Conservation (phyloP, 768 basidiomycete species). For the Cantharellus anzutake region DNA sequence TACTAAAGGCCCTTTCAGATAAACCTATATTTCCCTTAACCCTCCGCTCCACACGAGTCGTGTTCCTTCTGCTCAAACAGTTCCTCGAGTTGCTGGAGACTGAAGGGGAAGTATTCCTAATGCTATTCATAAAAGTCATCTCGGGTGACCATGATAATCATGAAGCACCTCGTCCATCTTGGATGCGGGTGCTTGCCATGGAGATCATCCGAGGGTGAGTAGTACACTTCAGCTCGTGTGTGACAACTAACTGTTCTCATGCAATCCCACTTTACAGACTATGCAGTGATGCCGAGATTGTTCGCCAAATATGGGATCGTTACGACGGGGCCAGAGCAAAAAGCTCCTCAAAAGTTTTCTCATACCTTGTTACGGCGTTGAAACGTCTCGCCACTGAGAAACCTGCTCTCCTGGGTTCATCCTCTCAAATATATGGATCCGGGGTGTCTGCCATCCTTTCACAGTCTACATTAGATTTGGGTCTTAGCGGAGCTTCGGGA, state of each 20-base stretch:
- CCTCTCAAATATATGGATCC: conserved; percentile 63
- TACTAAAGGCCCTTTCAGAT: conserved; percentile 73
- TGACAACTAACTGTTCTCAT: background rate
- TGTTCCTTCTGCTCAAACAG: conserved; percentile 83
- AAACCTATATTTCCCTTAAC: conserved; percentile 66
- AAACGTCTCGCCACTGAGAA: conserved; percentile 81
- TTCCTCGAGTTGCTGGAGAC: conserved; percentile 65
- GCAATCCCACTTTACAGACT: conserved; percentile 24
- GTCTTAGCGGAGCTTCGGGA: conserved; percentile 19
- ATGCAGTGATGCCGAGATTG: conserved; percentile 61
- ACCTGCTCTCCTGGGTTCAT: conserved; percentile 63
- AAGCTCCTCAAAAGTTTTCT: conserved; percentile 35
- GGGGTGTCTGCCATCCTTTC: conserved; percentile 29
- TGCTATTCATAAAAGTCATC: conserved; percentile 25
- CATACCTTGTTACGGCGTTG: conserved; percentile 58
- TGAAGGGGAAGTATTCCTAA: conserved; percentile 76
- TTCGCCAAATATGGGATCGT: conserved; percentile 59
- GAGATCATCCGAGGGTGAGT: conserved; percentile 75
- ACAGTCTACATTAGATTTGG: conserved; percentile 12
- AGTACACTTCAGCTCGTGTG: background rate
- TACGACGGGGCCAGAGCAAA: conserved; percentile 38
- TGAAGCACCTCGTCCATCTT: conserved; percentile 33
- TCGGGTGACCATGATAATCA: conserved; percentile 21
- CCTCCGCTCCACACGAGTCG: conserved; percentile 79
- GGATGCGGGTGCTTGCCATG: conserved; percentile 85